Evolutionary conservation across 169 alveolate genomes (phyloP), one percentile per base, ranked within the genome.

Genomic region (Cryptosporidium bovis): DNA sequence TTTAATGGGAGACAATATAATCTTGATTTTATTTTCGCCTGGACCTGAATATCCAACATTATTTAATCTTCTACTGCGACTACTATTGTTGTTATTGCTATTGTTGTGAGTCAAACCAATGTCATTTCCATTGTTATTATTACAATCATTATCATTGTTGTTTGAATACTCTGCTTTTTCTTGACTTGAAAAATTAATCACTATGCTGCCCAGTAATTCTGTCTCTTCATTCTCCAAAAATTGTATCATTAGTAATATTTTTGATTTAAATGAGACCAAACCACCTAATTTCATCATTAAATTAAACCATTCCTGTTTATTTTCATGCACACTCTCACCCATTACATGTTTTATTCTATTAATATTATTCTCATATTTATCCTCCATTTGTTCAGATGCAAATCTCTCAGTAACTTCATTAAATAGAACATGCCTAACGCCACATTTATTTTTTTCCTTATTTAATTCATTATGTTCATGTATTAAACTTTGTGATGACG

Each of bases 21-120:
- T 60, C 44, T 29, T 56, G 18, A 77, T 62, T 46, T 77, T 77
- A 24, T 56, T 62, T 31, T 56, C 87, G 64, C 29, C 64, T 12
- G 87, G 87, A 77, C 87, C 87, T 24, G 71, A 77, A 48, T 60
- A 77, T 2, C 87, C 87, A 58, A 27, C 48, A 44, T 77, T 77
- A 62, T 27, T 77, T 16, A 51, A 69, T 34, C 40, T 69, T 34
- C 56, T 69, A 2, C 27, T 53, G 4, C 12, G 24, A 27, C 31
- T 55, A 2, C 64, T 55, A 62, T 62, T 1, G 18, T 20, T 27
- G 18, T 62, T 62, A 7, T 13, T 0, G 24, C 18, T 29, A 62
- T 62, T 62, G 18, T 62, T 62, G 0, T 40, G 13, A 40, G 10
- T 40, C 4, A 3, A 8, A 40, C 48, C 10, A 40, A 0, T 40